These are phyloP conservation scores for California macrophylla DNA, from an alignment of 441 rosid genomes.

Conservation along the genomic window DNA sequence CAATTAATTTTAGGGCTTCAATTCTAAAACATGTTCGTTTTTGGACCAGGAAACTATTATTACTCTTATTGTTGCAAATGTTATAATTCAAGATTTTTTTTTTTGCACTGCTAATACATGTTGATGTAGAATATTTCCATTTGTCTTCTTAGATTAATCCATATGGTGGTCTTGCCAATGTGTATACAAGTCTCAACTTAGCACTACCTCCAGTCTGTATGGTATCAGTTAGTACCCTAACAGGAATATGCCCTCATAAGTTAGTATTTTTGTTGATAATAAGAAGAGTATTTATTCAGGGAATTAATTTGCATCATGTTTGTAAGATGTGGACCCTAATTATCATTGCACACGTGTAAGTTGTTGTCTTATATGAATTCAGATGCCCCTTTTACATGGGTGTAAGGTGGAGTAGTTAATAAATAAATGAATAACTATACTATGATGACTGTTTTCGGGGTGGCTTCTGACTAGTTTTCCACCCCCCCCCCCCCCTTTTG, in stretches of 20 bases:
- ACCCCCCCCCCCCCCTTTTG: neutral
- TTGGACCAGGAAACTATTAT: neutral
- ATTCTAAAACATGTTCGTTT: neutral
- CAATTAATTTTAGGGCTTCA: neutral
- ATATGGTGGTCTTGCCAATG: neutral
- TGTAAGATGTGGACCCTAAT: neutral
- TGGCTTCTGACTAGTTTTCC: neutral
- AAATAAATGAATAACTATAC: neutral
- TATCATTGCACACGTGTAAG: neutral
- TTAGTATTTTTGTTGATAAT: neutral
- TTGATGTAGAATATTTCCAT: neutral
- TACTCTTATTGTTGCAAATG: too few relatives aligned
- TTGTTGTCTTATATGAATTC: neutral
- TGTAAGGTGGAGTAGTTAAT: slow-evolving; percentile 2
- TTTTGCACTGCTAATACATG: neutral
- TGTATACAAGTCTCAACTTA: neutral
- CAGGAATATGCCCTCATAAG: neutral
- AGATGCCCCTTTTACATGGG: neutral
- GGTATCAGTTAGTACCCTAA: neutral
- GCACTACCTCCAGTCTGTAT: neutral
- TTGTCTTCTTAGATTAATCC: neutral
- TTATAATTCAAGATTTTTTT: neutral
- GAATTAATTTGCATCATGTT: neutral
- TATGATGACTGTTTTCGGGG: neutral
- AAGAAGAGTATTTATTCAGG: neutral